These are phyloP conservation scores for Podaxis mareebaensis DNA, from an alignment of 768 basidiomycete species.

Conservation along the genomic window DNA sequence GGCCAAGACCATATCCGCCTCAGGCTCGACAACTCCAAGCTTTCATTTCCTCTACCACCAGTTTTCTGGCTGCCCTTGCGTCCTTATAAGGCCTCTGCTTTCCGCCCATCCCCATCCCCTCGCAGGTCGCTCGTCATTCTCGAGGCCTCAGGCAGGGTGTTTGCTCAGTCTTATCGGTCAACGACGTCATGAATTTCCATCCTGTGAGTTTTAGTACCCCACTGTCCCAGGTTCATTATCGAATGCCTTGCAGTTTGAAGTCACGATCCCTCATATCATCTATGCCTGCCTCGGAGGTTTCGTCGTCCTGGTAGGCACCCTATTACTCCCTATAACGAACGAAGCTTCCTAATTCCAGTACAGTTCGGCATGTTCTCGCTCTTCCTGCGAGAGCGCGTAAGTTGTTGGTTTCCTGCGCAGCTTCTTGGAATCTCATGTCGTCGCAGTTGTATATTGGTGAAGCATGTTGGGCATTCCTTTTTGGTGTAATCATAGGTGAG, in stretches of 20 bases:
- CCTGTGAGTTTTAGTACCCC: constrained; percentile 38
- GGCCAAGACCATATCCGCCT: constrained; percentile 17
- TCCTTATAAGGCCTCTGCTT: constrained; percentile 4
- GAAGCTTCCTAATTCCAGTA: background rate
- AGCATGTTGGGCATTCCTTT: constrained; percentile 93
- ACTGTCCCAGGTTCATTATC: constrained; percentile 16
- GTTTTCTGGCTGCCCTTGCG: constrained; percentile 4
- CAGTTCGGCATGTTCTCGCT: constrained; percentile 96
- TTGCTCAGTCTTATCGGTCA: constrained; percentile 5
- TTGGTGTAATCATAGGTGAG: constrained; percentile 87
- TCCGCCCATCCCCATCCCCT: background rate
- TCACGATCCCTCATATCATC: constrained; percentile 69
- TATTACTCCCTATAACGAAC: background rate
- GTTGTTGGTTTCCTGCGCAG: constrained; percentile 18
- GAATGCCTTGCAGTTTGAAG: constrained; percentile 48
- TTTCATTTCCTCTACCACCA: constrained; percentile 20
- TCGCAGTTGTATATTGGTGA: constrained; percentile 88
- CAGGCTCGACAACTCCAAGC: constrained; percentile 20
- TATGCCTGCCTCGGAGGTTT: constrained; percentile 84
- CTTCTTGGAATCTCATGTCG: constrained; percentile 10
- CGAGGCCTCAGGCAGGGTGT: background rate
- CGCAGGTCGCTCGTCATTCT: constrained; percentile 3
- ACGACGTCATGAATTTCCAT: constrained; percentile 46
- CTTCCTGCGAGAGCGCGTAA: constrained; percentile 82
- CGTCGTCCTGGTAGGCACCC: constrained; percentile 65